Percentiles rank a stretch among this genome's conserved stretches.
phyloP scores from a whole-genome alignment of 257 asterid species.

The Solanum pennellii region DNA sequence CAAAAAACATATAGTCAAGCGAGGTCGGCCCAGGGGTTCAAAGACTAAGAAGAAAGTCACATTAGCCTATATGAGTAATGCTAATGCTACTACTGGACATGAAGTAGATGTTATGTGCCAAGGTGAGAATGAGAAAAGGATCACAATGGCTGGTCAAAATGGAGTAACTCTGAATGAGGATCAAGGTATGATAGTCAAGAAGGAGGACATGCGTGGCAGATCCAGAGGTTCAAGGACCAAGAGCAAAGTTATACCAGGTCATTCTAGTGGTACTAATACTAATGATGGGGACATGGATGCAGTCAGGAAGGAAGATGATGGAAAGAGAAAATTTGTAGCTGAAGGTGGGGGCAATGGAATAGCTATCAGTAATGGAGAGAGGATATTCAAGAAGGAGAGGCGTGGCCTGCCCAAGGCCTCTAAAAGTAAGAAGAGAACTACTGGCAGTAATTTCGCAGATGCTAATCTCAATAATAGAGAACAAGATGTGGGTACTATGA shows the following conservation, averaged over 20 bases:
- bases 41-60: background rate
- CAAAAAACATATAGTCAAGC: background rate
- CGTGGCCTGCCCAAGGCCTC: slow-evolving; percentile 4
- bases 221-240: background rate
- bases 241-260: background rate
- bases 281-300: background rate
- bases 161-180: slow-evolving; percentile 1
- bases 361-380: background rate
- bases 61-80: background rate
- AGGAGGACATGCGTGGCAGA: background rate
- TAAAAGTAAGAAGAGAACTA: slow-evolving; percentile 2
- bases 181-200: background rate
- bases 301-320: background rate
- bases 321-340: background rate
- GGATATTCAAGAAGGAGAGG: background rate
- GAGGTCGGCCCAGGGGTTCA: slow-evolving; percentile 9
- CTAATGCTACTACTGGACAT: slow-evolving; percentile 1
- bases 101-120: background rate
- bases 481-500: background rate
- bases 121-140: background rate
- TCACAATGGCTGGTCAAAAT: background rate
- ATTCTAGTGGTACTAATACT: background rate
- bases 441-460: background rate
- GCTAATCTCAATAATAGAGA: background rate
- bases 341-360: background rate